Base-by-base conservation (phyloP, 2,329 filamentous ascomycete species). In the Aspergillus ruber region DNA sequence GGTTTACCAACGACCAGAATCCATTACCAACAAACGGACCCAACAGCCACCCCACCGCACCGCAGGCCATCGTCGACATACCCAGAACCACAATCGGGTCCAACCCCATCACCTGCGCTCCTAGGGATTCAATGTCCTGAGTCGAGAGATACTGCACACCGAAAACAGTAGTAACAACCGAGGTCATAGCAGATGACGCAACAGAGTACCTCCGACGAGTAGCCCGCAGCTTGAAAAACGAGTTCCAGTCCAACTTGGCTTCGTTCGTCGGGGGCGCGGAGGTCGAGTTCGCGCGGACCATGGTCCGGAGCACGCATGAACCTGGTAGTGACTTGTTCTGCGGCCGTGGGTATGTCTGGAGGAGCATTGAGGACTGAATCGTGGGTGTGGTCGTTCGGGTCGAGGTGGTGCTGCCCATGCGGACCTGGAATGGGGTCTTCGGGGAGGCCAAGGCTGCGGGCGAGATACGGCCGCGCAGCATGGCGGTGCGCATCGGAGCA, bases 1-100 rank as follows among this genome's bases (percentile, higher is more conserved):
- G 75, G 69, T 95, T 87, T 62, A 85, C 75, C 53, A 86, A 56
- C 62, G 88, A 87, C 71, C 96, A 98, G 4, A 89, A 74, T 7
- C 80, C 78, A 55, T 85, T 89, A 3, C 93, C 93, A 36, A 95
- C 67, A 56, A 85, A 84, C 0, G 93, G 93, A 0, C 93, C 93
- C 20, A 83, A 74, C 42, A 98, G 74, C 93, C 93, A 98, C 4
- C 93, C 93, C 29, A 85, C 74, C n/a, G 84, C 86, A 46, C 85
- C 82, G 55, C 83, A 89, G 12, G 83, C 82, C 52, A 91, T 74
- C 7, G 86, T 90, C 55, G 88, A 84, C 61, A 95, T 66, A 1
- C 89, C 91, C 56, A 96, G 77, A 21, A 90, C 84, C 60, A 96
- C 78, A 61, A 96, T 81, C 1, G 91, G 91, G 67, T 97, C 93